Evolutionary conservation across 2,329 filamentous ascomycete species (phyloP).

Genomic region (Coleophoma cylindrospora): DNA sequence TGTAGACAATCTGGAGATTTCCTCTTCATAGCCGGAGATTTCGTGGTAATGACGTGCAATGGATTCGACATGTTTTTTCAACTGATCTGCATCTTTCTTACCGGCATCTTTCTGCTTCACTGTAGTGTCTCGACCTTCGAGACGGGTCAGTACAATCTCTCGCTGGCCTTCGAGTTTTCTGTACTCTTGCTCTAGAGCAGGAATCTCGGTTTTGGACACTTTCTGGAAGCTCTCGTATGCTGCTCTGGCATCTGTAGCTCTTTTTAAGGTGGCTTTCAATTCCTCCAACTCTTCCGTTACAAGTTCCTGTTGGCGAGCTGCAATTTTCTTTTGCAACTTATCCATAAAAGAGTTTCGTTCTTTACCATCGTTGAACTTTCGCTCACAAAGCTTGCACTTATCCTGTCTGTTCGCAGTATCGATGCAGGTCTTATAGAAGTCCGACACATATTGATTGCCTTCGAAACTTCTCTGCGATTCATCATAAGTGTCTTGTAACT

Average conservation of each 20-base stretch:
- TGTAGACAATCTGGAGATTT: slow-evolving; percentile 69
- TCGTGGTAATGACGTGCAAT: slow-evolving; percentile 72
- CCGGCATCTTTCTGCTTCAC: slow-evolving; percentile 61
- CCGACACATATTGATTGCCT: slow-evolving; percentile 62
- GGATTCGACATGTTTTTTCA: slow-evolving; percentile 70
- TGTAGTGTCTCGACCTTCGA: slow-evolving; percentile 63
- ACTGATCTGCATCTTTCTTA: slow-evolving; percentile 68
- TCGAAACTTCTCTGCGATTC: slow-evolving; percentile 57
- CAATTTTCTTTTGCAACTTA: slow-evolving; percentile 60
- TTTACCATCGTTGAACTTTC: slow-evolving; percentile 57
- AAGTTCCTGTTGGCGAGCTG: slow-evolving; percentile 57
- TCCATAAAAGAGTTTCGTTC: slow-evolving; percentile 60
- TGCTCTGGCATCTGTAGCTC: slow-evolving; percentile 56
- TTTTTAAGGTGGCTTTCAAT: slow-evolving; percentile 44
- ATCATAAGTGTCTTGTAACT: slow-evolving; percentile 45
- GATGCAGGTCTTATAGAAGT: slow-evolving; percentile 68
- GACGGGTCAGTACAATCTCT: slow-evolving; percentile 50
- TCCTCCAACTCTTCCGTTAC: slow-evolving; percentile 56
- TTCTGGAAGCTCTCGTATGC: slow-evolving; percentile 72
- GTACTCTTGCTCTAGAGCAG: slow-evolving; percentile 60
- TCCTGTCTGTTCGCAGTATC: slow-evolving; percentile 62
- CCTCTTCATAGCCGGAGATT: slow-evolving; percentile 62
- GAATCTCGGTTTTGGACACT: slow-evolving; percentile 64
- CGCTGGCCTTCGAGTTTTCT: slow-evolving; percentile 56
- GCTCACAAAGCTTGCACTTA: slow-evolving; percentile 71